Evolutionary conservation across 768 basidiomycete species (phyloP).

Genomic region (Mycena olivaceomarginata): DNA sequence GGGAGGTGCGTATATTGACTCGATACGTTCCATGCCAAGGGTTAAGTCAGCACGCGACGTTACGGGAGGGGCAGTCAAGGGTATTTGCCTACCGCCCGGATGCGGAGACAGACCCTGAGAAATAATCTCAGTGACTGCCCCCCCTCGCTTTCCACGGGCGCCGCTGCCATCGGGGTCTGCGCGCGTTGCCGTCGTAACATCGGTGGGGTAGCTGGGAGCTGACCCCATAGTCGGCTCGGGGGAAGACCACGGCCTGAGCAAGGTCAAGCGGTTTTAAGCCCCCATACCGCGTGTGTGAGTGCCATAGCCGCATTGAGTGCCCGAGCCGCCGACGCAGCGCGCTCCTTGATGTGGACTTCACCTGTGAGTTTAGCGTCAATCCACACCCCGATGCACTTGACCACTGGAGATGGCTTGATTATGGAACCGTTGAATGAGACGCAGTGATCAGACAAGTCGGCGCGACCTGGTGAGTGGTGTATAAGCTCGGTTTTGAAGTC

Average conservation of each 20-base stretch:
- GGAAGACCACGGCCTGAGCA: neutral
- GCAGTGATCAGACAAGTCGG: no score
- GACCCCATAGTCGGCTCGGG: conserved; percentile 2
- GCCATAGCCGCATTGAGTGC: conserved; percentile 4
- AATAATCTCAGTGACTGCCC: conserved; percentile 7
- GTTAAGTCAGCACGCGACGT: neutral
- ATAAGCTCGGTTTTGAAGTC: no score
- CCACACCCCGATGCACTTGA: neutral
- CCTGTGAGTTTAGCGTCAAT: neutral
- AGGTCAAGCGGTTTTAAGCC: neutral
- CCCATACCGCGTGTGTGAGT: neutral
- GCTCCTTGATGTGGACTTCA: neutral
- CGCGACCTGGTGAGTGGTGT: no score
- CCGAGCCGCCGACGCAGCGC: neutral
- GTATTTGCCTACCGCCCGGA: conserved; percentile 14
- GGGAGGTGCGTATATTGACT: neutral
- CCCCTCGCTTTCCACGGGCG: conserved; percentile 12
- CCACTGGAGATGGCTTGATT: neutral
- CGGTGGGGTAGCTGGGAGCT: neutral
- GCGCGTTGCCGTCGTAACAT: neutral
- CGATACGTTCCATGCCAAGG: neutral
- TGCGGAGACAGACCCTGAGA: conserved; percentile 13
- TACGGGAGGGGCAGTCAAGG: neutral
- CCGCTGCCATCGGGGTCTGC: neutral
- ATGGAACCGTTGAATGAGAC: neutral